Base-by-base conservation (phyloP, 441 rosid species). In the Daphne laureola region DNA sequence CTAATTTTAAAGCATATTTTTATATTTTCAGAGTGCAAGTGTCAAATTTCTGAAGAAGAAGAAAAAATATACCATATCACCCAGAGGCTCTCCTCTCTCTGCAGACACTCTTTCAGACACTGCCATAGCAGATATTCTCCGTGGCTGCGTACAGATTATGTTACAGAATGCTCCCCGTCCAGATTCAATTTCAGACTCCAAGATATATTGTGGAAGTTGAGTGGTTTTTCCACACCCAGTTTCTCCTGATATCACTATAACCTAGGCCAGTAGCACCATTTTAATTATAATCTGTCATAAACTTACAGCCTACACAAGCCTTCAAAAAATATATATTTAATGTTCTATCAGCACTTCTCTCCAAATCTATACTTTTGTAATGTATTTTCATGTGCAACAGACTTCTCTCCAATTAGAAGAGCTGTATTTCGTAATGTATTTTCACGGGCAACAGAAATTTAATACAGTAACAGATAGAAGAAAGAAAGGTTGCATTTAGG, bases 221-320 rank as follows among this genome's bases (percentile, higher is more conserved):
- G 99, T 93, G 70, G 99, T 93, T 79, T 93, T 93, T 25, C 99
- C 99, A 72, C 99, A 93, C 63, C 99, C 97, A 63, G 99, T 93
- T 83, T 93, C 99, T 49, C 99, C 99, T 50, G 99, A 90, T 71
- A 93, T 83, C 25, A 93, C 95, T 57, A 87, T 76, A 46, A 90
- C 99, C 99, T 93, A 31, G 38, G 11, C 38, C 38, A 31, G 38
- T 9, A 67, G 27, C 26, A 68, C 68, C 23, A 65, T 43, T 52
- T 31, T 9, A 31, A 31, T 31, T 31, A 31, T 31, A 31, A 31
- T 31, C 7, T 31, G 1, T 6, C 38, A 31, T 31, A 31, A 31
- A 31, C 11, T 7, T 31, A 8, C 38, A 31, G 38, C 11, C 38
- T 31, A 31, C 38, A 7, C 38, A 31, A 31, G 38, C 38, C 38